These are phyloP conservation scores for Protomyces gravidus DNA, from an alignment of 1,139 yeast species.

Conservation along the genomic window DNA sequence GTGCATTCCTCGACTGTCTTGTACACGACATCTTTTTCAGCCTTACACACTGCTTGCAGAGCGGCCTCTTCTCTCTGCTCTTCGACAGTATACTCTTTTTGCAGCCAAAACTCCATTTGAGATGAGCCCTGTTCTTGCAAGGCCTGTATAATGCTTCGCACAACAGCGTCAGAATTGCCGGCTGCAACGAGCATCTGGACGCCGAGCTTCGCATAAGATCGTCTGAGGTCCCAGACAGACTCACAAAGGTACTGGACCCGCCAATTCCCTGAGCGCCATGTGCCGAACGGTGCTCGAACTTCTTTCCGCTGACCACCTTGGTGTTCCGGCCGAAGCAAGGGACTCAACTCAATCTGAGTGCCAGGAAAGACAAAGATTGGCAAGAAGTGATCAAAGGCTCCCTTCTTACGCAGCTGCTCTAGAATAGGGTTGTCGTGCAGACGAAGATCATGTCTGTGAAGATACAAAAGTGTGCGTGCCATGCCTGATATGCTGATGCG, in stretches of 20 bases:
- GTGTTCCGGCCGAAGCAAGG: slow-evolving; percentile 13
- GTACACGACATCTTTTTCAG: neutral
- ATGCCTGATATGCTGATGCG: too few relatives aligned
- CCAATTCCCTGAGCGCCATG: slow-evolving; percentile 21
- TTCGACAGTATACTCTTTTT: slow-evolving; percentile 22
- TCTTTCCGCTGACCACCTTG: neutral
- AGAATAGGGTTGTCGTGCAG: slow-evolving; percentile 25
- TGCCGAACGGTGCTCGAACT: slow-evolving; percentile 12
- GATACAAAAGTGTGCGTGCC: slow-evolving; percentile 19
- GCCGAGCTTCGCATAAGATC: slow-evolving; percentile 9
- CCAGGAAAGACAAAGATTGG: slow-evolving; percentile 23
- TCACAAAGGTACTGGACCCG: slow-evolving; percentile 19
- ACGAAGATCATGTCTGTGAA: slow-evolving; percentile 23
- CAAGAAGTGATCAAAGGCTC: slow-evolving; percentile 6
- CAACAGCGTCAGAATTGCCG: slow-evolving; percentile 9
- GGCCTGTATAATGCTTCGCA: neutral
- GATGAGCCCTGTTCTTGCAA: slow-evolving; percentile 1
- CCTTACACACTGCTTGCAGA: slow-evolving; percentile 4
- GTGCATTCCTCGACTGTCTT: slow-evolving; percentile 19
- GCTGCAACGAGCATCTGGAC: slow-evolving; percentile 7
- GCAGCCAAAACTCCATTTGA: slow-evolving; percentile 17
- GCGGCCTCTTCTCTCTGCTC: slow-evolving; percentile 5
- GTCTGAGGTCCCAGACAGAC: slow-evolving; percentile 24
- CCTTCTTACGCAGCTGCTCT: slow-evolving; percentile 6
- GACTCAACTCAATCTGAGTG: slow-evolving; percentile 22